A percentile compares a stretch with the other conserved stretches of the same genome.
phyloP scores from a whole-genome alignment of 495 filamentous ascomycete genomes.

The Lasiosphaeris hirsuta region DNA sequence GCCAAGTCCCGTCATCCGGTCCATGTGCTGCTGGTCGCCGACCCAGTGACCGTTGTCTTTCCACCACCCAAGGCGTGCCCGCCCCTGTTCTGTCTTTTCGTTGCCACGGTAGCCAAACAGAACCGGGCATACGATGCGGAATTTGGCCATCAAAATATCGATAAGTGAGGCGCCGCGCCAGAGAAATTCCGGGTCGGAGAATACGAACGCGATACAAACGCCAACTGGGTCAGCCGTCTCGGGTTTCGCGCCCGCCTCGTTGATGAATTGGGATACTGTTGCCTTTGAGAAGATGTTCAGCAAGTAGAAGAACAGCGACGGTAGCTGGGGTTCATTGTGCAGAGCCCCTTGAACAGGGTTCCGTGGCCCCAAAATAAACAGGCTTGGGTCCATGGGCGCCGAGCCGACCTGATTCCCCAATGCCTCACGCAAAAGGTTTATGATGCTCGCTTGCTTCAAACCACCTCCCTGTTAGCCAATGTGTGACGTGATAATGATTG shows the following conservation, averaged over 20 bases:
- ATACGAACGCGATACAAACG: conserved; percentile 67
- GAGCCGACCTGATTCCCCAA: conserved; percentile 44
- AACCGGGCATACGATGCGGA: conserved; percentile 74
- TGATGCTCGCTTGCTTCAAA: conserved; percentile 36
- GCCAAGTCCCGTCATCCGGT: conserved; percentile 79
- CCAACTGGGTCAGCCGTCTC: conserved; percentile 80
- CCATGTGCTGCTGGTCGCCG: conserved; percentile 63
- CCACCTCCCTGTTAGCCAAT: conserved; percentile 1
- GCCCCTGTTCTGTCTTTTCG: conserved; percentile 69
- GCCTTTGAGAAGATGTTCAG: conserved; percentile 81
- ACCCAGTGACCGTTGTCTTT: conserved; percentile 57
- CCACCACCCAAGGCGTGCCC: conserved; percentile 71
- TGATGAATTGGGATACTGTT: conserved; percentile 69
- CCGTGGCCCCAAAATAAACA: conserved; percentile 60
- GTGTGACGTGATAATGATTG: neutral
- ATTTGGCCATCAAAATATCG: conserved; percentile 87
- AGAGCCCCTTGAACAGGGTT: conserved; percentile 48
- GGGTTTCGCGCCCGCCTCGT: conserved; percentile 66
- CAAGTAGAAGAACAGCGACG: conserved; percentile 74
- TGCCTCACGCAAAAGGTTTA: conserved; percentile 46
- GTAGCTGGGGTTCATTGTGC: conserved; percentile 52
- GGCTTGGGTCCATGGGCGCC: conserved; percentile 61
- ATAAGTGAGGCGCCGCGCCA: conserved; percentile 72
- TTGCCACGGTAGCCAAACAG: conserved; percentile 79
- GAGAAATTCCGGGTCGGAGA: conserved; percentile 61